Evolutionary conservation across 225 moss, liverwort and hornwort genomes (phyloP), one percentile per base, ranked within the genome.

Genomic region (Polytrichum commune): DNA sequence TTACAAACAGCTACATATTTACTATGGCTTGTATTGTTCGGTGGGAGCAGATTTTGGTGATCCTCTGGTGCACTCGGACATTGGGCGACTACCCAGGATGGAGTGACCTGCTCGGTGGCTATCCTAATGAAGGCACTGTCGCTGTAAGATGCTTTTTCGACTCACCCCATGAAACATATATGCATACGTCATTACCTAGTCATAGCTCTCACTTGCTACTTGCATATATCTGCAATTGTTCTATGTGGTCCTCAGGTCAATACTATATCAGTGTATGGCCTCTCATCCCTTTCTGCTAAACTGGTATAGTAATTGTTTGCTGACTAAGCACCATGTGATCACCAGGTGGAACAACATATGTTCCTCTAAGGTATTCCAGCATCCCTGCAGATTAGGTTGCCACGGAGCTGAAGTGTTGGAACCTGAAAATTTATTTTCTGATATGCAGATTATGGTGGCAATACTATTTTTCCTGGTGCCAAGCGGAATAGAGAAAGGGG

Each of bases 71-170:
- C 10, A 83, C 83, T 27, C 64, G 83, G 27, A 69, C 76, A 1
- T 83, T 89, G 19, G 89, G 89, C n/a, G 6, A 74, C 10, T 72
- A 29, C 22, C 84, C 87, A 19, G 89, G 89, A 8, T 89, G 89
- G 89, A 78, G 76, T 8, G 53, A 29, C 10, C 61, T 81, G 18
- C 83, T 89, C 25, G 65, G 68, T 28, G 69, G 74, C 67, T 77
- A 72, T 19, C 85, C 89, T 29, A 65, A 72, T 13, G 81, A 83
- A 35, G 89, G 83, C 53, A 83, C 89, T 27, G 83, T 86, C 22
- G 54, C 83, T 53, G 86, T 83, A 71, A 80, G 78, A 55, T 24
- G 5, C 57, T 38, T 33, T 24, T 60, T 23, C n/a, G 46, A 46
- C 46, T 46, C 46, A 46, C 46, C 35, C 16, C 13, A 46, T 16